phyloP scores from a whole-genome alignment of 805 yeast species.

The Cyberlindnera amylophila region DNA sequence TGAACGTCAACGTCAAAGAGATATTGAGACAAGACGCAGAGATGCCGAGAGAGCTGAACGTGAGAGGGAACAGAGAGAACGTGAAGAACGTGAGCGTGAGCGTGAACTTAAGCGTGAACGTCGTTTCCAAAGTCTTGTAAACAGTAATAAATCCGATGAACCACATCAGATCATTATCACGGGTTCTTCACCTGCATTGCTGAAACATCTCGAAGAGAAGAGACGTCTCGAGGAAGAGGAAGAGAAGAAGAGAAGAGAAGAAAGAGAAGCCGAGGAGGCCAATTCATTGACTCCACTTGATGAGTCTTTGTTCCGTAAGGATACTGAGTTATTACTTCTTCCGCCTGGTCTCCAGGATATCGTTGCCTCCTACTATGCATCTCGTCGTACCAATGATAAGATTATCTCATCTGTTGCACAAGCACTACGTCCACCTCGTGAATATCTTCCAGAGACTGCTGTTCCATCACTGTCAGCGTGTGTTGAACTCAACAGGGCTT shows the following conservation, averaged over 20 bases:
- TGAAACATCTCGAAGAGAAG: conserved; percentile 10
- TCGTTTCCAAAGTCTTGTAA: conserved; percentile 11
- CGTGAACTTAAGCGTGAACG: conserved; percentile 10
- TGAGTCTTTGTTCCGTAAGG: conserved; percentile 19
- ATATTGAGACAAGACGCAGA: conserved; percentile 5
- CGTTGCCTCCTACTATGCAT: conserved; percentile 26
- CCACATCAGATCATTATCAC: conserved; percentile 16
- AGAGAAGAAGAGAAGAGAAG: conserved; percentile 2
- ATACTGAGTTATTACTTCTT: conserved; percentile 16
- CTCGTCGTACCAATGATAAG: conserved; percentile 10
- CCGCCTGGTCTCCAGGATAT: conserved; percentile 34
- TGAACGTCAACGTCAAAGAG: conserved; percentile 1
- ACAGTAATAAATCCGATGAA: conserved; percentile 3
- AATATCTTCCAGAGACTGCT: conserved; percentile 8
- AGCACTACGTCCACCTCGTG: conserved; percentile 11
- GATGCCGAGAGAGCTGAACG: conserved; percentile 5
- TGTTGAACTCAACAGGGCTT: conserved; percentile 78
- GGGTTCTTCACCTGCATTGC: conserved; percentile 10
- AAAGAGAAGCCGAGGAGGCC: not conserved
- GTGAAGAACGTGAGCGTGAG: conserved; percentile 6
- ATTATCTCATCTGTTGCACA: conserved; percentile 9
- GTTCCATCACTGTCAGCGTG: conserved; percentile 48
- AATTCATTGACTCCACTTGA: conserved; percentile 12
- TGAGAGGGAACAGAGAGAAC: conserved; percentile 3
- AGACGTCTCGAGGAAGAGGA: conserved; percentile 7